phyloP scores from a whole-genome alignment of 495 filamentous ascomycete genomes.

The Annulohypoxylon bovei region DNA sequence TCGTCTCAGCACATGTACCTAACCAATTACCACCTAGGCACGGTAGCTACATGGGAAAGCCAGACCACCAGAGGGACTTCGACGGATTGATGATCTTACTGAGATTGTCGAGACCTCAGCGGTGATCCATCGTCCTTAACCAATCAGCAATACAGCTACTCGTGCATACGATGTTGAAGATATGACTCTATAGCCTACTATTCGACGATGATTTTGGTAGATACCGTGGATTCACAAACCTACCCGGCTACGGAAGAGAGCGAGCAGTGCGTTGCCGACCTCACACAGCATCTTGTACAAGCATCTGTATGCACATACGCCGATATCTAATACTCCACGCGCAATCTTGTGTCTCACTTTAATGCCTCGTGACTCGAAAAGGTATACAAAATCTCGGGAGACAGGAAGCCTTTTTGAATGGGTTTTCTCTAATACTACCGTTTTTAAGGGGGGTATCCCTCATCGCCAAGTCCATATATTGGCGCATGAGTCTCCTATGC shows the following conservation, averaged over 20 bases:
- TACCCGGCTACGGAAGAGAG: conserved; percentile 23
- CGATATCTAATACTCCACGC: conserved; percentile 11
- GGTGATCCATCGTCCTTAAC: conserved; percentile 1
- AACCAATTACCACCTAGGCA: background rate
- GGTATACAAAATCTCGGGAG: conserved; percentile 10
- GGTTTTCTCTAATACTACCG: background rate
- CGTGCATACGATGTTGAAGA: background rate
- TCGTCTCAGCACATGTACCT: conserved; percentile 4
- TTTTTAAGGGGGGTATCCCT: conserved; percentile 1
- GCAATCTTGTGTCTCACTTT: conserved; percentile 30
- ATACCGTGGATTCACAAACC: conserved; percentile 1
- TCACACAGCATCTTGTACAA: conserved; percentile 29
- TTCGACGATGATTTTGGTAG: background rate
- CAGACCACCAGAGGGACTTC: background rate
- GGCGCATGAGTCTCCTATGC: conserved; percentile 25
- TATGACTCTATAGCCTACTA: conserved; percentile 2
- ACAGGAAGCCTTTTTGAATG: conserved; percentile 2
- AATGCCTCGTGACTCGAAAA: conserved; percentile 37
- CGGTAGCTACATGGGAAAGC: background rate
- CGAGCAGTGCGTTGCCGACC: conserved; percentile 35
- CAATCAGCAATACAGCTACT: background rate
- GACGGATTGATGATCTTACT: background rate
- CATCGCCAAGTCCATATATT: conserved; percentile 14
- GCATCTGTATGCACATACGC: conserved; percentile 20
- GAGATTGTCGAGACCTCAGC: background rate